A percentile compares a stretch with the other conserved stretches of the same genome.
These are phyloP conservation scores for Yamadazyma atlantica DNA, from an alignment of 1,139 yeast species.

Conservation along the genomic window DNA sequence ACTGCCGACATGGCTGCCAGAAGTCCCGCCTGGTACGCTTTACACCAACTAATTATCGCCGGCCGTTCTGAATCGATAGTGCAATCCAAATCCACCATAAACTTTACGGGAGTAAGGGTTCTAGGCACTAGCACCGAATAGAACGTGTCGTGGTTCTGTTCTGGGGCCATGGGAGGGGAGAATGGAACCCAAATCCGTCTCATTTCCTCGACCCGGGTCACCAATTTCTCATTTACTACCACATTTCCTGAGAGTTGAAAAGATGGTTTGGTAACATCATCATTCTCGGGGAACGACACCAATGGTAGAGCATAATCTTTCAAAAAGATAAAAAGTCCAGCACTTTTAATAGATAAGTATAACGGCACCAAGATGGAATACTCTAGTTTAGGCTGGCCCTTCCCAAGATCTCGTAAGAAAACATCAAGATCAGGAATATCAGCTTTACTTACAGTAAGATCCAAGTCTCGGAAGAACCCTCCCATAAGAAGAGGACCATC, in stretches of 20 bases:
- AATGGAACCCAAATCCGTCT: constrained; percentile 47
- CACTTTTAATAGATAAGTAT: constrained; percentile 28
- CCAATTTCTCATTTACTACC: constrained; percentile 44
- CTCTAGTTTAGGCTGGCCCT: constrained; percentile 40
- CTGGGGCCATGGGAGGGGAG: constrained; percentile 37
- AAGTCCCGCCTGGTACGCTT: constrained; percentile 41
- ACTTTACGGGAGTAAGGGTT: constrained; percentile 47
- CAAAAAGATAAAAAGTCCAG: constrained; percentile 31
- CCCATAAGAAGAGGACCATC: constrained; percentile 39
- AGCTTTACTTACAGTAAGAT: constrained; percentile 27
- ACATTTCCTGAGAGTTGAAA: constrained; percentile 36
- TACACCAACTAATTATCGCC: constrained; percentile 46
- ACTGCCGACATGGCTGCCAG: constrained; percentile 39
- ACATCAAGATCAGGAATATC: constrained; percentile 33
- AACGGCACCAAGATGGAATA: constrained; percentile 44
- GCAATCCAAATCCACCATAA: constrained; percentile 36
- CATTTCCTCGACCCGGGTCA: constrained; percentile 39
- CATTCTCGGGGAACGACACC: constrained; percentile 38
- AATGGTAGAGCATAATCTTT: constrained; percentile 46
- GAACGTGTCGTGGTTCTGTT: constrained; percentile 31
- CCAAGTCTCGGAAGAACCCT: constrained; percentile 31
- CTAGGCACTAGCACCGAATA: constrained; percentile 42
- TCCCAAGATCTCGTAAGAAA: constrained; percentile 36
- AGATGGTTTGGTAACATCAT: constrained; percentile 25
- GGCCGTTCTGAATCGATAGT: constrained; percentile 37